Evolutionary conservation across 306 rosid genomes (phyloP).

Genomic region (Alnus glutinosa): DNA sequence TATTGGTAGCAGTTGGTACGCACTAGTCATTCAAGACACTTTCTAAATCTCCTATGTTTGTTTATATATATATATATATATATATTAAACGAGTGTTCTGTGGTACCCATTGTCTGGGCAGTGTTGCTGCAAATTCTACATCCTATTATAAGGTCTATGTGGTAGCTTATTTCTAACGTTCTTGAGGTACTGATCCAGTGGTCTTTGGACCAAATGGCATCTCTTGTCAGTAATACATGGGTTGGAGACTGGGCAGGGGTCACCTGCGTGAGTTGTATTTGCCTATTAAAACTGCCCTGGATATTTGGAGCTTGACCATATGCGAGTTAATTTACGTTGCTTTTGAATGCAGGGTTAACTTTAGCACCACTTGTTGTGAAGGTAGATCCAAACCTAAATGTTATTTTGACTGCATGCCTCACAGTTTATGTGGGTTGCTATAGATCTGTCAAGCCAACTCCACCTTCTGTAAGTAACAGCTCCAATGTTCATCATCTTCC

Average conservation of each 20-base stretch:
- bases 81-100: too few species aligned
- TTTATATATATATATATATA: too few species aligned
- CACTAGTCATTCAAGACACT: not conserved
- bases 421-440: slow-evolving; percentile 93
- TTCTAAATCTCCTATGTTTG: not conserved
- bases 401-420: slow-evolving; percentile 81
- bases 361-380: slow-evolving; percentile 90
- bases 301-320: not conserved
- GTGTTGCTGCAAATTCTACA: not conserved
- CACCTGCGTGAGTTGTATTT: not conserved
- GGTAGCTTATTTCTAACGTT: not conserved
- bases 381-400: slow-evolving; percentile 89
- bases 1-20: not conserved
- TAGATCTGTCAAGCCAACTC: slow-evolving; percentile 96
- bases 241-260: too few species aligned
- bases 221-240: not conserved
- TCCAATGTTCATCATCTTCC: slow-evolving; percentile 2
- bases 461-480: slow-evolving; percentile 70
- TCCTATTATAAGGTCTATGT: not conserved
- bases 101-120: not conserved
- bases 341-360: slow-evolving; percentile 68
- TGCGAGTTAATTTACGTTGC: slow-evolving; percentile 10
- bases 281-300: not conserved
- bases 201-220: not conserved
- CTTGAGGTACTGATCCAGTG: not conserved